phyloP scores from a whole-genome alignment of 192 early-diverging fungal genomes.

The Thoreauomyces humboldtii region DNA sequence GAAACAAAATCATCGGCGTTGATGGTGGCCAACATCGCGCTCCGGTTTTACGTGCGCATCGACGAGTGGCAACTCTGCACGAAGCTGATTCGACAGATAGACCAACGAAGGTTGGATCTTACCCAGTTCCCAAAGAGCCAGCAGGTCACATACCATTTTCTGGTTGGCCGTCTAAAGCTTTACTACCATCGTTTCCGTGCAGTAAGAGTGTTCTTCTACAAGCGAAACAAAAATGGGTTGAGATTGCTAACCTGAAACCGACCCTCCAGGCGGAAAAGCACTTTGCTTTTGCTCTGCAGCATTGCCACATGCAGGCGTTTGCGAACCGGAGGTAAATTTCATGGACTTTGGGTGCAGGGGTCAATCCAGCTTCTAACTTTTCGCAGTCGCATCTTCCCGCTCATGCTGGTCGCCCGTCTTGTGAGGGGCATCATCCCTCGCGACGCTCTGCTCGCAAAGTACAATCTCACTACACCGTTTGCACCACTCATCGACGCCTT shows the following conservation, averaged over 20 bases:
- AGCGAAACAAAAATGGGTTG: neutral
- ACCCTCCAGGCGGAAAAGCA: slow-evolving; percentile 18
- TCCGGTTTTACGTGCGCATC: slow-evolving; percentile 22
- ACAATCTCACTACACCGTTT: slow-evolving; percentile 5
- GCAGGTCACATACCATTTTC: slow-evolving; percentile 22
- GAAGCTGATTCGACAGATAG: slow-evolving; percentile 21
- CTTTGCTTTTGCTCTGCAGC: slow-evolving; percentile 24
- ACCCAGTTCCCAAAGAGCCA: slow-evolving; percentile 18
- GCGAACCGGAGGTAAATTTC: slow-evolving; percentile 7
- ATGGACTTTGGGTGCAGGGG: neutral
- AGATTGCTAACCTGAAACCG: neutral
- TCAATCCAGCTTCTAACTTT: neutral
- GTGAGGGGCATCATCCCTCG: slow-evolving; percentile 15
- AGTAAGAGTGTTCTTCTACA: slow-evolving; percentile 3
- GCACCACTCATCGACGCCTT: slow-evolving; percentile 14
- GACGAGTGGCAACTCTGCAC: slow-evolving; percentile 24
- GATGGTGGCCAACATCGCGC: slow-evolving; percentile 18
- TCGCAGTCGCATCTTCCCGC: slow-evolving; percentile 12
- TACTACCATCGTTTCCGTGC: slow-evolving; percentile 14
- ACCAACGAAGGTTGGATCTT: slow-evolving; percentile 9
- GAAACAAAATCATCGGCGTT: slow-evolving; percentile 17
- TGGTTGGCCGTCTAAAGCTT: slow-evolving; percentile 23
- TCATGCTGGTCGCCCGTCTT: slow-evolving; percentile 8
- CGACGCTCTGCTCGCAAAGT: slow-evolving; percentile 14
- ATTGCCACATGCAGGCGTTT: slow-evolving; percentile 13